Base-by-base conservation (phyloP, 371 early-diverging fungal species). In the Mucor piriformis region DNA sequence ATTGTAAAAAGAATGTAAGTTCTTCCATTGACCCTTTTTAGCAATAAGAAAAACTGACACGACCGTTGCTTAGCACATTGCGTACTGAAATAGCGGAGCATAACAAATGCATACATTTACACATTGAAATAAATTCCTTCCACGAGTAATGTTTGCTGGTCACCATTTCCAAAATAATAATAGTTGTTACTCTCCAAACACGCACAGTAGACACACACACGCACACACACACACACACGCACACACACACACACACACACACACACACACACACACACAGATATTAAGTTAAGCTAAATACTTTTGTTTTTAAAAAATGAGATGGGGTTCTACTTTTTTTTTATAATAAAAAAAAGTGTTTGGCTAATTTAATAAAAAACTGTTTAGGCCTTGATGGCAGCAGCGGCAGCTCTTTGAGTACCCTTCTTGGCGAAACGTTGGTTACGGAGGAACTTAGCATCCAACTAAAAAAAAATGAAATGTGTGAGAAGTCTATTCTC, bases 371-470 rank as follows among this genome's bases (percentile, higher is more conserved):
- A 50, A 51, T 11, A 37, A 35, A 34, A 51, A 35, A 10, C n/a
- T 42, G 25, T 29, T 80, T 97, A 63, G 95, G 95, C 82, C 59
- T 64, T 64, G 49, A 25, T 67, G 70, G 68, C 74, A 66, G 72
- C 84, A 72, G 66, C 85, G 63, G 70, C 73, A 70, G 65, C 59
- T 64, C 66, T 67, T 58, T 69, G 56, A 47, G 77, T 77, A 66
- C 81, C 96, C 79, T 88, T 88, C 89, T 91, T 93, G 74, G 97
- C 98, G 80, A 88, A 95, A 70, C 96, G 93, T 85, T 96, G 96
- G 94, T 98, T 98, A 75, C 97, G 93, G 75, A 94, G 74, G 92
- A 97, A 97, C 91, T 97, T 97, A 84, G 95, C 91, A 87, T 94
- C 94, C 59, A 95, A 85, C 86, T 86, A 70, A 0, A 59, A 33